These are phyloP conservation scores for Colletotrichum sp. DNA, from an alignment of 2,329 filamentous ascomycete species.

Conservation along the genomic window DNA sequence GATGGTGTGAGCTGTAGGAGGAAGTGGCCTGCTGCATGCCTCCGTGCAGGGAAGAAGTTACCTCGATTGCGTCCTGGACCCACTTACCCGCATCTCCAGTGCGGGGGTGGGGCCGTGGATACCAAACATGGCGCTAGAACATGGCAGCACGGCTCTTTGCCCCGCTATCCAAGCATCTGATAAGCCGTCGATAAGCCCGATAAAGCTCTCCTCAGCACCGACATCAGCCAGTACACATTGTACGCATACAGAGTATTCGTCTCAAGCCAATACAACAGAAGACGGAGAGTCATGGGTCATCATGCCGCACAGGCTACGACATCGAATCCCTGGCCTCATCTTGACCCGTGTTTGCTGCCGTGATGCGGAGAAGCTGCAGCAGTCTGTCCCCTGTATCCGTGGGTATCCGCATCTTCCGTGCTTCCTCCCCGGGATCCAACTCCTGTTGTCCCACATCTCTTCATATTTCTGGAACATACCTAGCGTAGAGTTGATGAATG, in stretches of 20 bases:
- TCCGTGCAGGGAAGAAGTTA: constrained; percentile 13
- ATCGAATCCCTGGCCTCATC: background rate
- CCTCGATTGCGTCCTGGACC: background rate
- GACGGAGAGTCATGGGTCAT: background rate
- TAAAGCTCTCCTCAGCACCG: background rate
- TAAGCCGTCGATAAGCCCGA: constrained; percentile 7
- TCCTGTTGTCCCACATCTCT: background rate
- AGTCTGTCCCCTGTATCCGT: background rate
- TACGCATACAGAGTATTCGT: background rate
- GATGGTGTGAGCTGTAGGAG: constrained; percentile 12
- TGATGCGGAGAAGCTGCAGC: constrained; percentile 4
- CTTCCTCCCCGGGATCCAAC: background rate
- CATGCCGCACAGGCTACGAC: background rate
- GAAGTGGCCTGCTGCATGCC: constrained; percentile 13
- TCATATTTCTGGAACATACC: background rate
- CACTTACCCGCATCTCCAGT: constrained; percentile 10
- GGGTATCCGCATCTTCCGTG: constrained; percentile 6
- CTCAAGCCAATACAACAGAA: background rate
- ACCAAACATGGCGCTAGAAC: constrained; percentile 13
- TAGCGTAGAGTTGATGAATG: background rate
- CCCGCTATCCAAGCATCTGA: background rate
- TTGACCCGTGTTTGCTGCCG: background rate
- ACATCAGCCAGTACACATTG: background rate
- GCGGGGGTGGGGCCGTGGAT: constrained; percentile 9
- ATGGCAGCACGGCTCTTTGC: background rate